phyloP scores from a whole-genome alignment of 2,329 filamentous ascomycete genomes.

The Macrophomina pseudophaseolina region DNA sequence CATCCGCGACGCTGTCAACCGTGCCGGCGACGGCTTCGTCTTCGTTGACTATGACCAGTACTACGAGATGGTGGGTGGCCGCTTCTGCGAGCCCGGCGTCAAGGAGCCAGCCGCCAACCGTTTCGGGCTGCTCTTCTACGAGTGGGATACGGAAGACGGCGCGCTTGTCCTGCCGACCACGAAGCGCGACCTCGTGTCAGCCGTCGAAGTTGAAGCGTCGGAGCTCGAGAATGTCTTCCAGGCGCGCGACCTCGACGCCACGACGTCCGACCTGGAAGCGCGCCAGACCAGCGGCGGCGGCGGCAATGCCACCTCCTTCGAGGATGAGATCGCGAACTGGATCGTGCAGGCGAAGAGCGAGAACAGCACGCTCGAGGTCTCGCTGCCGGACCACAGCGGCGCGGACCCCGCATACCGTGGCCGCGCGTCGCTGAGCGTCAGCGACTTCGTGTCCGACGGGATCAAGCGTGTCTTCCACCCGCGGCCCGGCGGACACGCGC shows the following conservation, averaged over 20 bases:
- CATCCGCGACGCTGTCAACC: constrained; percentile 30
- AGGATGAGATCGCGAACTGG: neutral
- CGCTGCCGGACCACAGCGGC: neutral
- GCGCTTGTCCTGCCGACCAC: constrained; percentile 31
- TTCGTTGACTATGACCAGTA: constrained; percentile 37
- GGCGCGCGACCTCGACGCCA: neutral
- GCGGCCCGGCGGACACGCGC: constrained; percentile 34
- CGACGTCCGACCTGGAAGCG: neutral
- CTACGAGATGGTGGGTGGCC: constrained; percentile 30
- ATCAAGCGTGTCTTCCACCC: constrained; percentile 41
- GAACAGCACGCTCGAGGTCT: neutral
- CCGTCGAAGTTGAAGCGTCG: neutral
- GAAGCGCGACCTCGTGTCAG: neutral
- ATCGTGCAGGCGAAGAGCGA: neutral
- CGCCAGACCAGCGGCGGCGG: neutral
- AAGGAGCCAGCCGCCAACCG: constrained; percentile 38
- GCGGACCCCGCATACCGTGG: neutral
- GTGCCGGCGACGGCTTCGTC: constrained; percentile 31
- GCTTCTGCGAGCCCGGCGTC: constrained; percentile 38
- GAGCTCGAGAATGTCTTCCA: neutral
- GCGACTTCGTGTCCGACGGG: constrained; percentile 30
- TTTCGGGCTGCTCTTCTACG: constrained; percentile 35
- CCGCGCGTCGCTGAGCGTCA: neutral
- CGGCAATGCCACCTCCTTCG: neutral
- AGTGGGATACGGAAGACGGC: constrained; percentile 39